Conservation (phyloP, 1,284 basidiomycete genomes). For the Inonotus obliquus region DNA sequence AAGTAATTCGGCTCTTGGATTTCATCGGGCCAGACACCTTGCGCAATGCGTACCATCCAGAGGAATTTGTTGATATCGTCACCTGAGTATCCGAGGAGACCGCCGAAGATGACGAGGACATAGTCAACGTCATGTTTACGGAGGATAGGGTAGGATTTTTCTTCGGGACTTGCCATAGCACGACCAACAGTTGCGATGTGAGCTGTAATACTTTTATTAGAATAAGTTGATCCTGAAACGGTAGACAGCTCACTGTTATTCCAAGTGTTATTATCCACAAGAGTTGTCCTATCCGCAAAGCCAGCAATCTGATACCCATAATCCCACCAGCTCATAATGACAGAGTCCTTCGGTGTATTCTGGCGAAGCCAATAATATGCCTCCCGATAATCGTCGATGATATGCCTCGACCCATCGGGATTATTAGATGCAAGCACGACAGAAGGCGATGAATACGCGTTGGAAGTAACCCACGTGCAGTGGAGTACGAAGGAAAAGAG, state of each 20-base stretch:
- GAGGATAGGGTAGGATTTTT: conserved; percentile 94
- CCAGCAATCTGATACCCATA: conserved; percentile 99
- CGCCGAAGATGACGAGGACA: conserved; percentile 96
- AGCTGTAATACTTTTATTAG: conserved; percentile 37
- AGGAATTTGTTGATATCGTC: conserved; percentile 99
- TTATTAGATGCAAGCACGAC: conserved; percentile 87
- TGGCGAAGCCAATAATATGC: conserved; percentile 99
- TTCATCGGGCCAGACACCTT: conserved; percentile 99
- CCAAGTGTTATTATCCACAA: conserved; percentile 99
- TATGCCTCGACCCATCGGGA: conserved; percentile 85
- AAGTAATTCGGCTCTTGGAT: conserved; percentile 95
- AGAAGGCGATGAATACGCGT: conserved; percentile 96
- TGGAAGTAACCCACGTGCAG: conserved; percentile 95
- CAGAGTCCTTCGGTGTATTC: conserved; percentile 89
- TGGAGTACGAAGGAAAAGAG: conserved; percentile 90
- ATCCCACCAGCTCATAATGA: conserved; percentile 99
- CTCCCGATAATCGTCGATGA: conserved; percentile 99
- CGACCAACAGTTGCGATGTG: conserved; percentile 97
- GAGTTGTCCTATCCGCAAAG: conserved; percentile 95
- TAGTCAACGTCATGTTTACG: conserved; percentile 98
- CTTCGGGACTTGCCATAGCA: conserved; percentile 93
- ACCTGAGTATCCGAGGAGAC: conserved; percentile 93
- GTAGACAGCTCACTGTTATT: conserved; percentile 81
- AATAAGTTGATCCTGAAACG: neutral
- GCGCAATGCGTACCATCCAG: conserved; percentile 97